Conservation (phyloP, 2,329 filamentous ascomycete genomes). For the Talaromyces sp. region DNA sequence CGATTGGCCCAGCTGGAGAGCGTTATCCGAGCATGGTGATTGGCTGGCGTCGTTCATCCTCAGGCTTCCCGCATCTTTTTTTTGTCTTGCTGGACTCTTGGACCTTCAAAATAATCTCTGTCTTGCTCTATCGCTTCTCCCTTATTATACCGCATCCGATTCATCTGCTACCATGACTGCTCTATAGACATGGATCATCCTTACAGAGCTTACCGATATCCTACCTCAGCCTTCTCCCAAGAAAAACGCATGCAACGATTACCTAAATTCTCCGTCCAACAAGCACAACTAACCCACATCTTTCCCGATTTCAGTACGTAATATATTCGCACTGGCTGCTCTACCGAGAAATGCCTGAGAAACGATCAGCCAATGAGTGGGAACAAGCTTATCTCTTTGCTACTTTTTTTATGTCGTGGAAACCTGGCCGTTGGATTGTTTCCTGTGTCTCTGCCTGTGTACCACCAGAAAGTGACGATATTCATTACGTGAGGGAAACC, state of each 20-base stretch:
- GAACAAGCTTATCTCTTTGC: not conserved
- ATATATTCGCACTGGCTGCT: conserved; percentile 1
- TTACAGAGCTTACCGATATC: too few species aligned
- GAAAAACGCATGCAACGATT: too few species aligned
- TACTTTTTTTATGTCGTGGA: not conserved
- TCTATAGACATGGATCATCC: too few species aligned
- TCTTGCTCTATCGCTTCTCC: too few species aligned
- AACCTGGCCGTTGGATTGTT: not conserved
- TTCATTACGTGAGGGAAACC: conserved; percentile 9
- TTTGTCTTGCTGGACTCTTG: too few species aligned
- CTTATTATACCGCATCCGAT: too few species aligned
- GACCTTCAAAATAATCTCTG: too few species aligned
- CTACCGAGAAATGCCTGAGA: not conserved
- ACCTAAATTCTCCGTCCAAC: not conserved
- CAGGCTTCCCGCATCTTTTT: too few species aligned
- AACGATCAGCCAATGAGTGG: not conserved
- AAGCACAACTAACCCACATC: not conserved
- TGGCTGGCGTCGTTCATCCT: not conserved
- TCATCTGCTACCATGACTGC: too few species aligned
- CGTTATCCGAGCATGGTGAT: conserved; percentile 14
- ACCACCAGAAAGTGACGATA: not conserved
- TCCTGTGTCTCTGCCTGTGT: not conserved
- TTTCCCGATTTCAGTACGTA: conserved; percentile 2
- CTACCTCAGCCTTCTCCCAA: too few species aligned
- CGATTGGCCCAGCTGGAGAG: conserved; percentile 4